Conservation (phyloP, 768 basidiomycete species). For the Mrakia gelida region DNA sequence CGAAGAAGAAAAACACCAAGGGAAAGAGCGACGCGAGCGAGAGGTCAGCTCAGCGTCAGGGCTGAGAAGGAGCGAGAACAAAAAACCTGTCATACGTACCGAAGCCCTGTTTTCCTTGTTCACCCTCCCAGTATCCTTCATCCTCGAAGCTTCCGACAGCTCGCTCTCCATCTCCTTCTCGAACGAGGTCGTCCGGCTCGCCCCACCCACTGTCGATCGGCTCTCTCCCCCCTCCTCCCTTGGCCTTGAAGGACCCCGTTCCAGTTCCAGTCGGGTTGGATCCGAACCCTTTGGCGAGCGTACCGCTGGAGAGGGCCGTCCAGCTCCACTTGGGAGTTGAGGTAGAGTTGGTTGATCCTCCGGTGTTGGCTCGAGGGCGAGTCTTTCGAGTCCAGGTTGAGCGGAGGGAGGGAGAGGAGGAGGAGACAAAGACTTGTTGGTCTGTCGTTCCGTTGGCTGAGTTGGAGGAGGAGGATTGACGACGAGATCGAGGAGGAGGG, state of each 20-base stretch:
- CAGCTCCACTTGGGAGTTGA: slow-evolving; percentile 1
- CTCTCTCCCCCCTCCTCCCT: background rate
- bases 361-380: background rate
- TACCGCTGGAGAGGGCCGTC: background rate
- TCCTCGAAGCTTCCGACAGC: background rate
- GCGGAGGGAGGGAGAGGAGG: background rate
- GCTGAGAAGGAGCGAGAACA: background rate
- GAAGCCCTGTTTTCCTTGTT: background rate
- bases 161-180: background rate
- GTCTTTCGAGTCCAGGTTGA: slow-evolving; percentile 1
- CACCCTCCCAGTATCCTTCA: slow-evolving; percentile 24
- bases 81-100: background rate
- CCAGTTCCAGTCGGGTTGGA: background rate
- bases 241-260: background rate
- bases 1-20: background rate
- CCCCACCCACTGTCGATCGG: slow-evolving; percentile 7
- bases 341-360: background rate
- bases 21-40: background rate
- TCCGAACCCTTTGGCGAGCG: background rate
- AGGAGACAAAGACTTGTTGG: slow-evolving; percentile 5
- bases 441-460: background rate
- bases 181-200: background rate
- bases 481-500: background rate
- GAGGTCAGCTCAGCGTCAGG: background rate
- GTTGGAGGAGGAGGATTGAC: background rate